These are phyloP conservation scores for Astragalus glycyphyllos DNA, from an alignment of 306 rosid genomes.

Conservation along the genomic window DNA sequence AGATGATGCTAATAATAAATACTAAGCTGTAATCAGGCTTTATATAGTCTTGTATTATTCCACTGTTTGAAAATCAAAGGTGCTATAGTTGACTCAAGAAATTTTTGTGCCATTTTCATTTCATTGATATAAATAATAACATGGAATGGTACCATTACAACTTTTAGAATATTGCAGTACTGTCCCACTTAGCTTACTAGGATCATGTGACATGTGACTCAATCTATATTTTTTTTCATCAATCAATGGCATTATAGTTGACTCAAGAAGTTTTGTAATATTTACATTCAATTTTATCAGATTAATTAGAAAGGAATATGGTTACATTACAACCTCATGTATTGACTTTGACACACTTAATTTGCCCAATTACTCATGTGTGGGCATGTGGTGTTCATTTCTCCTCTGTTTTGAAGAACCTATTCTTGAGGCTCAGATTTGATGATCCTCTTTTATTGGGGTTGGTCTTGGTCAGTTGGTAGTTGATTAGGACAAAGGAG, in stretches of 20 bases:
- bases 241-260: background rate
- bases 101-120: conserved; percentile 9
- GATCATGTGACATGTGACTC: conserved; percentile 4
- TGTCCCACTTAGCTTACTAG: conserved; percentile 17
- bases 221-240: background rate
- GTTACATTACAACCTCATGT: background rate
- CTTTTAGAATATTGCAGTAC: background rate
- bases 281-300: background rate
- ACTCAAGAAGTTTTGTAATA: background rate
- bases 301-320: background rate
- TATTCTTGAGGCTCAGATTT: conserved; percentile 5
- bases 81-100: conserved; percentile 22
- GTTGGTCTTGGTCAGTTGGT: conserved; percentile 1
- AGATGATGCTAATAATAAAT: conserved; percentile 25
- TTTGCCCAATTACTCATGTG: background rate
- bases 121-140: conserved; percentile 5
- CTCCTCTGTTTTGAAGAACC: background rate
- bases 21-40: conserved; percentile 17
- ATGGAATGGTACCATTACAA: background rate
- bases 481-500: conserved; percentile 23
- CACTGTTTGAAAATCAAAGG: background rate
- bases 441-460: background rate
- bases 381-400: background rate
- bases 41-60: conserved; percentile 1
- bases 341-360: conserved; percentile 14